Percentiles rank a stretch among this genome's conserved stretches.
phyloP scores from a whole-genome alignment of 108 stramenopile genomes.

The Seminavis robusta region DNA sequence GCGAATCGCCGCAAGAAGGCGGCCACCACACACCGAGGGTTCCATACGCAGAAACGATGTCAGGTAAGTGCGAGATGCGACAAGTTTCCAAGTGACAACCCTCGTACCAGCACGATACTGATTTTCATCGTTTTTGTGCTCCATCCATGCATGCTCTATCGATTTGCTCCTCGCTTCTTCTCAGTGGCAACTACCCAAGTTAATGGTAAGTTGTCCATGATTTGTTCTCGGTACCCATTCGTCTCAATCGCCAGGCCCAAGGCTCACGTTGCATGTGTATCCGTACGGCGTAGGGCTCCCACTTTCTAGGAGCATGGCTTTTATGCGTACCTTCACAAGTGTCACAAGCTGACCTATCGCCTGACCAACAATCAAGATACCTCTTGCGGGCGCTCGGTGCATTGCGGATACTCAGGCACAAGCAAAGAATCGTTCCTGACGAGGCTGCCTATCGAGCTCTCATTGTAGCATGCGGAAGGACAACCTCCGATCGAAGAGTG shows the following conservation, averaged over 20 bases:
- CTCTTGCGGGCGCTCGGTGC: slow-evolving; percentile 81
- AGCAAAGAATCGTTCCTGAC: slow-evolving; percentile 74
- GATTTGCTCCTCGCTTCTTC: no score
- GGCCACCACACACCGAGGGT: slow-evolving; percentile 58
- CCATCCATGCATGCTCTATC: no score
- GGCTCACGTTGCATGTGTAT: no score
- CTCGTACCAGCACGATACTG: no score
- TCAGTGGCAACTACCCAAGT: slow-evolving; percentile 84
- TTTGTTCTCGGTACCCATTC: neutral
- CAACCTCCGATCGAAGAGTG: slow-evolving; percentile 58
- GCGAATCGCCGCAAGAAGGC: slow-evolving; percentile 51
- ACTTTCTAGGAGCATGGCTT: slow-evolving; percentile 77
- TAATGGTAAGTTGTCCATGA: slow-evolving; percentile 39
- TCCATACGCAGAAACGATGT: slow-evolving; percentile 73
- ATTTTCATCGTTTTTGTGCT: no score
- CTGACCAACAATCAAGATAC: slow-evolving; percentile 63
- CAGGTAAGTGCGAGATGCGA: no score
- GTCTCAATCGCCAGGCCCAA: neutral
- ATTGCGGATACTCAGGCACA: slow-evolving; percentile 61
- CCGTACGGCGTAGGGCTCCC: slow-evolving; percentile 53
- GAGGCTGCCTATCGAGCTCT: slow-evolving; percentile 83
- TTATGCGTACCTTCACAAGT: slow-evolving; percentile 74
- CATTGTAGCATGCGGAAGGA: slow-evolving; percentile 82
- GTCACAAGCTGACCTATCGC: slow-evolving; percentile 43
- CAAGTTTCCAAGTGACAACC: no score